A percentile compares a stretch with the other conserved stretches of the same genome.
phyloP scores from a whole-genome alignment of 805 yeast species.

The Saccharomyces paradoxus region DNA sequence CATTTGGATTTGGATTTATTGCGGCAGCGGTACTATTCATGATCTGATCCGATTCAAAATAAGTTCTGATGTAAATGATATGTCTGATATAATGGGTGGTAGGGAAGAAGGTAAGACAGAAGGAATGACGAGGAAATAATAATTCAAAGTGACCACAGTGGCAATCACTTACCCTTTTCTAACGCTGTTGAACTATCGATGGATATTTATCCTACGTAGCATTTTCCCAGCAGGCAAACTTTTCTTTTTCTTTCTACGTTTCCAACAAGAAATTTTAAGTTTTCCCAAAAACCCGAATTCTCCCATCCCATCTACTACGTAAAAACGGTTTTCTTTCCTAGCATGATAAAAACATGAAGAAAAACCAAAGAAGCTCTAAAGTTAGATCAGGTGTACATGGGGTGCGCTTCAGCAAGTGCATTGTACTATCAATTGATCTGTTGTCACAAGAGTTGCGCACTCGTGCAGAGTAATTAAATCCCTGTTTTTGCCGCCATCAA shows the following conservation, averaged over 20 bases:
- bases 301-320: neutral
- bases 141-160: neutral
- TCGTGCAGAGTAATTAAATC: neutral
- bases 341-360: neutral
- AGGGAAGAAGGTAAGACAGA: neutral
- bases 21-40: neutral
- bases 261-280: neutral
- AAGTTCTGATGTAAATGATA: neutral
- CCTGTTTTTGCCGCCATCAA: neutral
- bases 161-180: neutral
- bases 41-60: neutral
- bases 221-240: neutral
- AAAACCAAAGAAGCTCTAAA: neutral
- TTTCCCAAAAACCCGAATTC: neutral
- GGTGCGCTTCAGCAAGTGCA: neutral
- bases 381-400: neutral
- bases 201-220: neutral
- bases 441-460: neutral
- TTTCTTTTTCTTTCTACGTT: neutral
- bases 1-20: slow-evolving; percentile 9
- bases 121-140: neutral
- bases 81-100: neutral
- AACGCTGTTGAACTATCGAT: neutral
- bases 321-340: neutral
- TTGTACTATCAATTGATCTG: neutral